Evolutionary conservation across 2,329 filamentous ascomycete species (phyloP).

Genomic region (Emergomyces africanus): DNA sequence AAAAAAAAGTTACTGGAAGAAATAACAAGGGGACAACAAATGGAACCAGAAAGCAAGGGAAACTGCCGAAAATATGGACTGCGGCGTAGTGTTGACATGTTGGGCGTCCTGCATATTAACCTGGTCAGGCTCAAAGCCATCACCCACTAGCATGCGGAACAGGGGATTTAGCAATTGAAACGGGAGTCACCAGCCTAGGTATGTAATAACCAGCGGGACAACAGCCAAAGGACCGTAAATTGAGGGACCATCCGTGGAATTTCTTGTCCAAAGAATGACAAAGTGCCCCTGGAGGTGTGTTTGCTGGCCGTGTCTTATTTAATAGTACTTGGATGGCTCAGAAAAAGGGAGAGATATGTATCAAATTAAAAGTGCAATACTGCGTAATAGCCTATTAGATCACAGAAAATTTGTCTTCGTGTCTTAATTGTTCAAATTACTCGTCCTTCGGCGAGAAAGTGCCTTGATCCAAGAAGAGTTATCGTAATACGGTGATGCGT

Average conservation of each 20-base stretch:
- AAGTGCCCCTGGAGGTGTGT: neutral
- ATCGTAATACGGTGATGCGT: too few relatives aligned
- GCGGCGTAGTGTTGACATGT: slow-evolving; percentile 1
- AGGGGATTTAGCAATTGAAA: neutral
- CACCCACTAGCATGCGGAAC: neutral
- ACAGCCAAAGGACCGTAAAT: neutral
- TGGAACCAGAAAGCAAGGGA: neutral
- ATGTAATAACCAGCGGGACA: neutral
- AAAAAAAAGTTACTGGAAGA: too few relatives aligned
- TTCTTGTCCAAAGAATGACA: neutral
- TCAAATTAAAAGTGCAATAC: neutral
- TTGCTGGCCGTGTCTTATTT: neutral
- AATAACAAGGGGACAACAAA: too few relatives aligned
- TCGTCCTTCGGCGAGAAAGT: neutral
- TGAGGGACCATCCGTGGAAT: neutral
- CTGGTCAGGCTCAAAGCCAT: neutral
- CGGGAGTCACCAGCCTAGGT: neutral
- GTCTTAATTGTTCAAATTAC: neutral
- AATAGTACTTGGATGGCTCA: too few relatives aligned
- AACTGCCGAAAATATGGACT: neutral
- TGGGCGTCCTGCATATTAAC: slow-evolving; percentile 4
- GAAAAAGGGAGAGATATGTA: neutral
- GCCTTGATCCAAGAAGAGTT: neutral
- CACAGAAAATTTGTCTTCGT: neutral
- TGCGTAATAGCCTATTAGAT: neutral